Percentiles rank a stretch among this genome's conserved stretches.
phyloP scores from a whole-genome alignment of 2,329 filamentous ascomycete genomes.

The Aureobasidium sp. region DNA sequence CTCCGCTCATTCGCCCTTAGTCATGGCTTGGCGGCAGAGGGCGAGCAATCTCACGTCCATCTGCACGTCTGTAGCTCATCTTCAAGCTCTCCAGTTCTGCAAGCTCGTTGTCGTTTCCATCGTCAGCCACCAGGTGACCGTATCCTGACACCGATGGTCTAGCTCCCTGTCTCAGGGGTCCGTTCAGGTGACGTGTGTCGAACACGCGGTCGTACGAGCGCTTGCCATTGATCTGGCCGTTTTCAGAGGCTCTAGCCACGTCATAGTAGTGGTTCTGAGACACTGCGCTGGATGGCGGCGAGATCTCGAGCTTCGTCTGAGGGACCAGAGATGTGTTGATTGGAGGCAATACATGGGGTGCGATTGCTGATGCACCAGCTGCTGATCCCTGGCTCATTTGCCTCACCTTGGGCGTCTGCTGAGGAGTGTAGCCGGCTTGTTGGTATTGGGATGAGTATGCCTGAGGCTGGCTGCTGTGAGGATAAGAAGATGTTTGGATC shows the following conservation, averaged over 20 bases:
- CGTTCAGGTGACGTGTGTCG: constrained; percentile 36
- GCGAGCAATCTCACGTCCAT: constrained; percentile 31
- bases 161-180: constrained; percentile 39
- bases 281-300: constrained; percentile 39
- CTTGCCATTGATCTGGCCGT: constrained; percentile 34
- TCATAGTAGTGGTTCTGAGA: constrained; percentile 21
- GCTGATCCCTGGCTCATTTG: constrained; percentile 20
- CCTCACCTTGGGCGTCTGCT: constrained; percentile 20
- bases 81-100: constrained; percentile 29
- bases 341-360: constrained; percentile 35
- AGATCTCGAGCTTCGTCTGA: constrained; percentile 35
- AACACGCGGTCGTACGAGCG: constrained; percentile 42
- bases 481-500: constrained; percentile 30
- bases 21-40: constrained; percentile 20
- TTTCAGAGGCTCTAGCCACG: constrained; percentile 16
- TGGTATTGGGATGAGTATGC: constrained; percentile 30
- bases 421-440: constrained; percentile 24
- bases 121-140: constrained; percentile 21
- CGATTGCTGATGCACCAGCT: constrained; percentile 15
- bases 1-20: neutral
- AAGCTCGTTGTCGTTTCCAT: constrained; percentile 31
- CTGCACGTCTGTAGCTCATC: constrained; percentile 43
- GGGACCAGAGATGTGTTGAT: constrained; percentile 35
- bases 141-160: constrained; percentile 27
- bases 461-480: constrained; percentile 28